phyloP scores from a whole-genome alignment of 176 grass and related monocot species.

The Aegilops tauschii region DNA sequence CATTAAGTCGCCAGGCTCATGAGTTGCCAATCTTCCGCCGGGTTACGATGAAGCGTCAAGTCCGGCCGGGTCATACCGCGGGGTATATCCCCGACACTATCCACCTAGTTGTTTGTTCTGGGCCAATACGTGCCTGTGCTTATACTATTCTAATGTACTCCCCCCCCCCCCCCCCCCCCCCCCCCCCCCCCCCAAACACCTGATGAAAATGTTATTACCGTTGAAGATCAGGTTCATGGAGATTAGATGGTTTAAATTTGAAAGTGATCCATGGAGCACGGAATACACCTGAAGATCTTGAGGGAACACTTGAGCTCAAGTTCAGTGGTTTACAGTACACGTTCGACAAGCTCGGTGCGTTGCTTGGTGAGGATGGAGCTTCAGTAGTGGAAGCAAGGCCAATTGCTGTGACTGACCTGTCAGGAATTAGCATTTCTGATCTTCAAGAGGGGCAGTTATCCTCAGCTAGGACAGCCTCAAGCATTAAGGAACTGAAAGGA shows the following conservation, averaged over 20 bases:
- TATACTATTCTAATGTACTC: neutral
- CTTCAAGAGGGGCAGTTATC: constrained; percentile 37
- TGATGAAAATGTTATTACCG: neutral
- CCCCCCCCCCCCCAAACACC: too few relatives aligned
- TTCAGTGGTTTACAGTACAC: constrained; percentile 60
- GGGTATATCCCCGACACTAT: neutral
- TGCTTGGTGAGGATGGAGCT: constrained; percentile 61
- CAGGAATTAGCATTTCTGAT: constrained; percentile 42
- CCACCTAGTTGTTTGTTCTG: neutral
- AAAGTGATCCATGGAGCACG: constrained; percentile 58
- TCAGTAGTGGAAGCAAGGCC: constrained; percentile 68
- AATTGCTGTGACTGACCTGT: constrained; percentile 35
- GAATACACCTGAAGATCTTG: constrained; percentile 18
- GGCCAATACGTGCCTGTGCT: neutral
- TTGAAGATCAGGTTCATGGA: constrained; percentile 91
- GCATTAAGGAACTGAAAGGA: neutral
- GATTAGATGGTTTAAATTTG: constrained; percentile 65
- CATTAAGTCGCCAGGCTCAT: too few relatives aligned
- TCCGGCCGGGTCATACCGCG: too few relatives aligned
- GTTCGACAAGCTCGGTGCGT: constrained; percentile 45
- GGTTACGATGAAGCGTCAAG: too few relatives aligned
- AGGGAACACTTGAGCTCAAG: constrained; percentile 21
- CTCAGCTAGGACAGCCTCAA: constrained; percentile 12
- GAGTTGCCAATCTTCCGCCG: too few relatives aligned
- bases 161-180: too few relatives aligned